A percentile compares a stretch with the other conserved stretches of the same genome.
Evolutionary conservation across 2,329 filamentous ascomycete genomes (phyloP).

Genomic region (Venturia oleaginea): DNA sequence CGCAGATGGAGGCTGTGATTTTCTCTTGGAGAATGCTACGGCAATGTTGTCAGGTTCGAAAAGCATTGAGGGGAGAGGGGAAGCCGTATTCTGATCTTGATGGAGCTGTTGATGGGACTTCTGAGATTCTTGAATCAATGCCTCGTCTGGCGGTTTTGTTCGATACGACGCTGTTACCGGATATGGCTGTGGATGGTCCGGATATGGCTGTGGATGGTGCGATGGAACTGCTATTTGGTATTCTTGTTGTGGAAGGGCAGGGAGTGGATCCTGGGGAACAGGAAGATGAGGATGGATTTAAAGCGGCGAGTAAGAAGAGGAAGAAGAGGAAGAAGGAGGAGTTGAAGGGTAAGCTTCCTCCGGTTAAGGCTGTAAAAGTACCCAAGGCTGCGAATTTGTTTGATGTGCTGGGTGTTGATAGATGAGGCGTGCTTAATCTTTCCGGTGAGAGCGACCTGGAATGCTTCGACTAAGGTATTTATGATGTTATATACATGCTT

Average conservation of each 20-base stretch:
- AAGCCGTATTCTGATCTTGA: not conserved
- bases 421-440: not conserved
- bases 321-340: conserved; percentile 15
- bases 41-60: not conserved
- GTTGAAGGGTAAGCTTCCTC: conserved; percentile 14
- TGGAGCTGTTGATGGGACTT: not conserved
- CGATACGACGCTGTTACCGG: not conserved
- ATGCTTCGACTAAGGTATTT: too few relatives aligned
- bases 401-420: conserved; percentile 1
- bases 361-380: not conserved
- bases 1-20: conserved; percentile 12
- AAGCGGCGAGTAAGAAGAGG: conserved; percentile 9
- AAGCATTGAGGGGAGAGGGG: not conserved
- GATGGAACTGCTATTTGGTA: not conserved
- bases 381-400: not conserved
- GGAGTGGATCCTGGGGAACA: not conserved
- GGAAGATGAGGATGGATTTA: not conserved
- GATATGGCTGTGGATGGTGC: not conserved
- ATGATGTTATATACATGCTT: not conserved
- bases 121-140: not conserved
- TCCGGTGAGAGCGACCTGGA: not conserved
- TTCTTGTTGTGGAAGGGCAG: not conserved
- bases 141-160: not conserved
- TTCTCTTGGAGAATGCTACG: conserved; percentile 11
- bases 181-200: not conserved